Conservation (phyloP, 768 basidiomycete species). For the Naganishia vishniacii region DNA sequence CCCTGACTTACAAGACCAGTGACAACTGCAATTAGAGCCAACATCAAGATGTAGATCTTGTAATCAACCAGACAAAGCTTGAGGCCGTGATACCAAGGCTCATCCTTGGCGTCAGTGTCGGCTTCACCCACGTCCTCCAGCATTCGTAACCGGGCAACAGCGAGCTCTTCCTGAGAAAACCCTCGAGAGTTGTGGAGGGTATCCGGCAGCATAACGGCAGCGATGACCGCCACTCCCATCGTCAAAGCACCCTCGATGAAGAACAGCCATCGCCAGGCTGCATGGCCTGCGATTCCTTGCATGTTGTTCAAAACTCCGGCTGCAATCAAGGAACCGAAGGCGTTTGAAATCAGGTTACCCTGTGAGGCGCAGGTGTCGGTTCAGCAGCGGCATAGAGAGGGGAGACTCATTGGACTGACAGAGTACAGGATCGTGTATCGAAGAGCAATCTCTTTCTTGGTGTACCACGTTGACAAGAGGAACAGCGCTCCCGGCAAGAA, state of each 20-base stretch:
- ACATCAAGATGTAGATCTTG: constrained; percentile 63
- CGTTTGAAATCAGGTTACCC: constrained; percentile 66
- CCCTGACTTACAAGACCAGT: constrained; percentile 14
- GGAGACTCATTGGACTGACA: neutral
- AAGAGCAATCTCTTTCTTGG: constrained; percentile 30
- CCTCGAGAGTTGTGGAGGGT: constrained; percentile 44
- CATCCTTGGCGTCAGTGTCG: constrained; percentile 53
- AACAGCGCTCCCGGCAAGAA: constrained; percentile 43
- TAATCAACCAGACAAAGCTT: constrained; percentile 63
- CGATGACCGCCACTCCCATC: constrained; percentile 61
- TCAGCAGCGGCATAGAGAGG: too few relatives aligned
- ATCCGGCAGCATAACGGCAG: constrained; percentile 62
- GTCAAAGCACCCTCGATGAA: constrained; percentile 69
- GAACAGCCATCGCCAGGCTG: constrained; percentile 69
- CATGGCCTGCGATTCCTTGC: constrained; percentile 63
- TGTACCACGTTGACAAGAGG: constrained; percentile 38
- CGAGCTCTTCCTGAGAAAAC: constrained; percentile 41
- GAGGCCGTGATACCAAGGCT: constrained; percentile 52
- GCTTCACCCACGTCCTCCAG: constrained; percentile 60
- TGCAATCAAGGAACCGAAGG: constrained; percentile 70
- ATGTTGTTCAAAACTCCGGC: constrained; percentile 67
- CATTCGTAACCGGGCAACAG: constrained; percentile 51
- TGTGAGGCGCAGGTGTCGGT: neutral
- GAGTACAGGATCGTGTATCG: constrained; percentile 24
- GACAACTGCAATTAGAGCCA: constrained; percentile 13